These are phyloP conservation scores for Quercus phellos DNA, from an alignment of 331 rosid genomes.

Conservation along the genomic window DNA sequence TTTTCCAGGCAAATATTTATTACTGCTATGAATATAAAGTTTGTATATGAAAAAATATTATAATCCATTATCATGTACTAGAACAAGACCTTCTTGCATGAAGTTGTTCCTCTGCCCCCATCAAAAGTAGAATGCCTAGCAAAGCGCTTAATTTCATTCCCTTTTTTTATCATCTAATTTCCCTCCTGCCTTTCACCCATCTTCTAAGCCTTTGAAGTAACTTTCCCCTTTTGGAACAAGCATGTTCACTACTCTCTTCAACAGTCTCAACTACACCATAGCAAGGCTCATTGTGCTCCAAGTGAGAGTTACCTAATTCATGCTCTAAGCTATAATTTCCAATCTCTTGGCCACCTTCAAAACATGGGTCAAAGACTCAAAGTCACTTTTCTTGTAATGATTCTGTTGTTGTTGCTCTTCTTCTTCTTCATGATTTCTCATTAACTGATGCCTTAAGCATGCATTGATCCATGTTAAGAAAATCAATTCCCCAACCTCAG, in stretches of 20 bases:
- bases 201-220: constrained; percentile 42
- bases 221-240: constrained; percentile 33
- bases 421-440: constrained; percentile 5
- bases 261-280: constrained; percentile 9
- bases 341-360: constrained; percentile 28
- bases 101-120: constrained; percentile 27
- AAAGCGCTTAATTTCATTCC: constrained; percentile 24
- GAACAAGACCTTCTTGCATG: constrained; percentile 40
- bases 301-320: constrained; percentile 24
- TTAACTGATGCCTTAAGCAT: constrained; percentile 40
- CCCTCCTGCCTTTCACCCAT: constrained; percentile 49
- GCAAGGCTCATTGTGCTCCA: constrained; percentile 30
- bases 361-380: constrained; percentile 15
- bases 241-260: constrained; percentile 14
- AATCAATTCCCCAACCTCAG: constrained; percentile 34
- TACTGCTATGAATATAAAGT: neutral
- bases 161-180: constrained; percentile 32
- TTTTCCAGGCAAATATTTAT: neutral
- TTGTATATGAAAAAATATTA: neutral
- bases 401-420: constrained; percentile 10
- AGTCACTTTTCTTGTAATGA: neutral
- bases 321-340: constrained; percentile 34
- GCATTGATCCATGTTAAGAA: constrained; percentile 45
- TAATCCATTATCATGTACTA: constrained; percentile 23
- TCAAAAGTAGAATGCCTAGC: constrained; percentile 25